Evolutionary conservation across 352 stramenopile species (phyloP), one percentile per base, ranked within the genome.

Genomic region (Elongisporangium prolatum): DNA sequence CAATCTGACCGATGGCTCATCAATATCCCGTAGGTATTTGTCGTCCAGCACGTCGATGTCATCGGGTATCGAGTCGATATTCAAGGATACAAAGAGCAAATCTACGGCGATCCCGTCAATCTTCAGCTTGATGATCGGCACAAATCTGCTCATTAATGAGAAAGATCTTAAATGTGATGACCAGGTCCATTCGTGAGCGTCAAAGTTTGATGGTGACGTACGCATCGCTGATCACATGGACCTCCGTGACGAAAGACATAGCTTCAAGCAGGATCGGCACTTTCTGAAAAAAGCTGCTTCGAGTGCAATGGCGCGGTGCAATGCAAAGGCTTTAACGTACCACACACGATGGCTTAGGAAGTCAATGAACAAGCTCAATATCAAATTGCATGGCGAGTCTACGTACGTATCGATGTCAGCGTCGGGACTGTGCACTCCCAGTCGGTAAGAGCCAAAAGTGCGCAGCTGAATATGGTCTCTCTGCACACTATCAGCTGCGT

Each of bases 121-220:
- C 56, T 88, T 87, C 78, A 98, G 96, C 68, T 98, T 98, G 63
- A 98, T 93, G 25, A 98, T 88, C 0, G 95, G 94, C 40, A 94
- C 82, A 48, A 88, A 94, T 18, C 82, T 91, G 38, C n/a, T 7
- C 24, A 52, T 34, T 50, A 10, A 18, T 40, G 17, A 56, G 3
- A 24, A 14, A 40, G 22, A 16, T 2, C 1, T 22, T 65, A 22
- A 25, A 61, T 34, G 47, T 20, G 18, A 40, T 6, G 13, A 47
- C n/a, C 14, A 24, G 22, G 22, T n/a, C 51, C n/a, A 56, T 44
- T 55, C 4, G 21, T 21, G 4, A 11, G 75, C 21, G n/a, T 47
- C 8, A 48, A 3, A 48, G n/a, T 28, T 21, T 21, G 21, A 11
- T 48, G 24, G 7, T 34, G 20, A 68, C 96, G 61, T 93, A 99